Base-by-base conservation (phyloP, 2,329 filamentous ascomycete genomes). In the Curvularia verruculosa region DNA sequence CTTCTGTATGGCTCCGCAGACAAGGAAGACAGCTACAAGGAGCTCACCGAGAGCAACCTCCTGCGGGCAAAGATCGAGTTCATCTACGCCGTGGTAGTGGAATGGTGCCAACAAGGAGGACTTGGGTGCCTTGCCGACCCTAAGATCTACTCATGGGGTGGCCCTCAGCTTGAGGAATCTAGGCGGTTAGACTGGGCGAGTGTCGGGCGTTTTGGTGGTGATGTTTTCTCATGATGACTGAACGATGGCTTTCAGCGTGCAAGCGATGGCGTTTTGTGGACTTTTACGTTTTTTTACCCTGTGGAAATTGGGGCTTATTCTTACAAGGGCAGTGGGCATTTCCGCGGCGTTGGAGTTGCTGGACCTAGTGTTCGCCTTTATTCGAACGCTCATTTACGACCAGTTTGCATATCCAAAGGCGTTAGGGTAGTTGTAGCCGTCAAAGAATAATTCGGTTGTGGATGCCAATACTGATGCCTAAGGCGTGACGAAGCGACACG, bases 11-110 rank as follows among this genome's bases (percentile, higher is more conserved):
- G 79, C 15, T 79, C 75, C 49, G 76, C 75, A 61, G 78, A 81
- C 52, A 80, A 82, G 68, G 65, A 65, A 67, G 87, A 72, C 81
- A 83, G 65, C 26, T 72, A 75, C 57, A 71, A 69, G 54, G 85
- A 91, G 54, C 88, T 77, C 13, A 75, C 90, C 0, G 83, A 84
- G 19, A 87, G 88, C 39, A 94, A 94, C 72, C 85, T 88, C 63
- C 85, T 94, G 71, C 85, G 87, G 31, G 82, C 82, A 66, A 94
- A 94, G 79, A 83, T 94, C 55, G 83, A 87, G 57, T 93, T 93
- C 71, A 85, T 93, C 67, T 82, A 84, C 63, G 78, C 83, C 49
- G 83, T 91, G 15, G 82, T 92, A 10, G 83, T 83, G 61, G 88
- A 91, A 72, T 94, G 90, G 90, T 84, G 87, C 12, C 68, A 73